A percentile compares a stretch with the other conserved stretches of the same genome.
phyloP scores from a whole-genome alignment of 176 grass and related monocot species.

The Typha latifolia region DNA sequence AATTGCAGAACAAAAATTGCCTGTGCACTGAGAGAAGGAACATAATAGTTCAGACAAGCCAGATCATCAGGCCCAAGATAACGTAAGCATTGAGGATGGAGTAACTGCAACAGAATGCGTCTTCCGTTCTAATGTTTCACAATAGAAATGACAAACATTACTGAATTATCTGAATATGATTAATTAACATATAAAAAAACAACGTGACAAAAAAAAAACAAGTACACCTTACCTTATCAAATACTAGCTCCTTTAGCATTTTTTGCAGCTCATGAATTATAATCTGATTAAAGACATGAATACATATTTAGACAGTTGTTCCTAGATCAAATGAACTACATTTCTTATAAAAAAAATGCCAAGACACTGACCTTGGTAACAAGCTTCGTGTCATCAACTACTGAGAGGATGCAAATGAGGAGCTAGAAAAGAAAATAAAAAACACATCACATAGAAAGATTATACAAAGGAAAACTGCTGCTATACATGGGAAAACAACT shows the following conservation, averaged over 20 bases:
- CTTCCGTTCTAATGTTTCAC: slow-evolving; percentile 67
- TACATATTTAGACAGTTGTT: neutral
- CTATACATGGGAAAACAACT: too few relatives aligned
- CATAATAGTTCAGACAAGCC: slow-evolving; percentile 53
- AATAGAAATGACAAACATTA: neutral
- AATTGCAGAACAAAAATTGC: slow-evolving; percentile 22
- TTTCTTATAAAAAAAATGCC: neutral
- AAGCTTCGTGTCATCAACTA: slow-evolving; percentile 95
- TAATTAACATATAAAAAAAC: neutral
- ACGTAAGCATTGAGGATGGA: slow-evolving; percentile 66
- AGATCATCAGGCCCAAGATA: slow-evolving; percentile 63
- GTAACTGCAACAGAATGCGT: slow-evolving; percentile 60
- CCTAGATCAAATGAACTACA: neutral
- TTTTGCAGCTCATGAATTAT: slow-evolving; percentile 60
- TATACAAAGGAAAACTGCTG: neutral
- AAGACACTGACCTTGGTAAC: slow-evolving; percentile 48
- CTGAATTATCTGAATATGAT: neutral
- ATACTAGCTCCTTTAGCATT: slow-evolving; percentile 52
- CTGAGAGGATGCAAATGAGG: slow-evolving; percentile 60
- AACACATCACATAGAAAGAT: neutral
- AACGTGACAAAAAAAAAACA: slow-evolving; percentile 8
- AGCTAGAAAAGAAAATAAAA: slow-evolving; percentile 39
- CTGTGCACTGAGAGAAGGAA: slow-evolving; percentile 69
- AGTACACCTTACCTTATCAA: slow-evolving; percentile 56
- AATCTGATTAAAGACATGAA: slow-evolving; percentile 37